Base-by-base conservation (phyloP, 371 early-diverging fungal species). In the Mucor indicus region DNA sequence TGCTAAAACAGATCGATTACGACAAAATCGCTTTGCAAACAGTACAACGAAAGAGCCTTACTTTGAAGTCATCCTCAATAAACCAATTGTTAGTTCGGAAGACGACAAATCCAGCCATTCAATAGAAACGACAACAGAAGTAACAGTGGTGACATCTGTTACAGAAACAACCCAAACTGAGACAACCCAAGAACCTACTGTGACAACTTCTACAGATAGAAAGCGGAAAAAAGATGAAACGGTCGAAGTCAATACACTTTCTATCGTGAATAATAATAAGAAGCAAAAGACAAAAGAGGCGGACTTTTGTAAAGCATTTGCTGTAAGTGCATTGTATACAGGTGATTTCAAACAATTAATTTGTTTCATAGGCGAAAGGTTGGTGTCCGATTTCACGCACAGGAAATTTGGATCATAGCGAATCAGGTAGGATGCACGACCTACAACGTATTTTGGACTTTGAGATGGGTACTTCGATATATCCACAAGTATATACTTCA, bases 241-340 rank as follows among this genome's bases (percentile, higher is more conserved):
- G 11, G 12, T 8, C 1, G 6, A 21, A 21, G n/a, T n/a, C n/a
- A 7, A 8, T 38, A 7, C 6, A 17, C 19, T 5, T 19, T 2
- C 5, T 37, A 16, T 21, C 19, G 6, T 9, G 5, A 21, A 19
- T 3, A 21, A 31, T 11, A 32, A 44, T 4, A 31, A 20, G 3
- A 9, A 20, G 11, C 16, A 27, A 23, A 15, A 15, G 15, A 40
- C 15, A 25, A 22, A 20, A 27, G 4, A 25, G 12, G n/a, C 15
- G 8, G 9, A 7, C 1, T 84, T 76, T 54, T 90, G 91, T 65
- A 64, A 74, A 43, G 68, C 79, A 33, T 91, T 79, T 69, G 88
- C 90, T 1, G 85, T 84, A 81, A 70, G 80, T 58, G 11, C 29
- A 27, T 5, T 7, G 29, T 27, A 27, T 27, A 7, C 29, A 25